A percentile compares a stretch with the other conserved stretches of the same genome.
These are phyloP conservation scores for Mucor lusitanicus DNA, from an alignment of 371 early-diverging fungal species.

Conservation along the genomic window DNA sequence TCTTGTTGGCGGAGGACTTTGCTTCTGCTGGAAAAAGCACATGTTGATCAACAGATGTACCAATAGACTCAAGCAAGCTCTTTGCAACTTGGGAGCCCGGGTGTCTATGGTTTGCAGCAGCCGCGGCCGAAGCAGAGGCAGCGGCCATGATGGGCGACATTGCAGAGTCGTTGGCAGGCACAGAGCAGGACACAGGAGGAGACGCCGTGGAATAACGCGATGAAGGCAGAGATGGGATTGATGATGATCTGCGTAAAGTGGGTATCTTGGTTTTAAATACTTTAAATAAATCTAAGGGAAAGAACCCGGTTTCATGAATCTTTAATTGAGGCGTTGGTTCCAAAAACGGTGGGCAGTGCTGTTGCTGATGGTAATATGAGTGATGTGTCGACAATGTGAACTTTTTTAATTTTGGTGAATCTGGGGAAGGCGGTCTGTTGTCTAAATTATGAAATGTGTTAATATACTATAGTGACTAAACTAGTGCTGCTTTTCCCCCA, in stretches of 20 bases:
- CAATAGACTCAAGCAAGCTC: conserved; percentile 26
- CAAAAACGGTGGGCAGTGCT: conserved; percentile 21
- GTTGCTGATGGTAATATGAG: conserved; percentile 7
- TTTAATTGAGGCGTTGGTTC: conserved; percentile 25
- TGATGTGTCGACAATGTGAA: neutral
- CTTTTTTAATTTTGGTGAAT: conserved; percentile 23
- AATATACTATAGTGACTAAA: neutral
- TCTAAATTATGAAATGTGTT: conserved; percentile 11
- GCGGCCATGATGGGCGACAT: conserved; percentile 36
- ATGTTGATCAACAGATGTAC: neutral
- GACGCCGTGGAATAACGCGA: conserved; percentile 5
- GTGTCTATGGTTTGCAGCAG: conserved; percentile 27
- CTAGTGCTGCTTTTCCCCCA: neutral
- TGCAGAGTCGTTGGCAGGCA: conserved; percentile 3
- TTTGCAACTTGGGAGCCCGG: conserved; percentile 38
- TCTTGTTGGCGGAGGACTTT: conserved; percentile 5
- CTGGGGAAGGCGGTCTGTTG: conserved; percentile 32
- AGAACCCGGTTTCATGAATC: conserved; percentile 7
- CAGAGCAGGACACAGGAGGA: neutral
- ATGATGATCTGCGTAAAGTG: conserved; percentile 9
- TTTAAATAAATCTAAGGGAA: conserved; percentile 13
- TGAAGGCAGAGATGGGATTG: neutral
- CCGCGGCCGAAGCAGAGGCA: conserved; percentile 32
- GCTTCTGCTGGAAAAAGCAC: neutral
- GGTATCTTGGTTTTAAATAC: conserved; percentile 16